Evolutionary conservation across 73 alveolate species (phyloP).

Genomic region (Symbiodinium natans): DNA sequence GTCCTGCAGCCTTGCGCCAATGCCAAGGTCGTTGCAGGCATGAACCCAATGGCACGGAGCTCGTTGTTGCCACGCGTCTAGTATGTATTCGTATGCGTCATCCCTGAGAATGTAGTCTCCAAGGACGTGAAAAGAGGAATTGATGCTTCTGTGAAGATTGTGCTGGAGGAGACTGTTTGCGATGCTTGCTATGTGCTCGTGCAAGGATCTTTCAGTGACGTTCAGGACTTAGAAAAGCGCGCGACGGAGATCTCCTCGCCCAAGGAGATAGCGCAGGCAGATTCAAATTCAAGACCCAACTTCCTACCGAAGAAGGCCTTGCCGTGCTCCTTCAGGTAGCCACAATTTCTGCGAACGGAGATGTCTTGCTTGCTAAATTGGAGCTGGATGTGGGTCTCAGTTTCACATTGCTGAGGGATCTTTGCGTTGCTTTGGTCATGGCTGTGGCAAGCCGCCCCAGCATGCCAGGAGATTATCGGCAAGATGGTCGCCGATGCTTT

Average conservation of each 20-base stretch:
- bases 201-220: not conserved
- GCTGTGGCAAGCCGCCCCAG: not conserved
- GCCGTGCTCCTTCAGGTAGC: conserved; percentile 96
- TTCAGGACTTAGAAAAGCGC: conserved; percentile 93
- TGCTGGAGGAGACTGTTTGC: conserved; percentile 87
- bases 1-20: not conserved
- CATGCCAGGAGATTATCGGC: conserved; percentile 96
- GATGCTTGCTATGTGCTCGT: not conserved
- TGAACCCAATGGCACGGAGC: conserved; percentile 98
- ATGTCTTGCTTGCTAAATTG: conserved; percentile 50
- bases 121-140: conserved; percentile 98
- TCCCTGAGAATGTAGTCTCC: too few relatives aligned
- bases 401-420: not conserved
- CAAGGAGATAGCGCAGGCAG: conserved; percentile 95
- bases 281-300: not conserved
- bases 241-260: conserved; percentile 95
- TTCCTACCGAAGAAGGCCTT: not conserved
- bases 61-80: not conserved
- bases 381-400: not conserved
- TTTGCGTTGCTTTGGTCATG: too few relatives aligned
- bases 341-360: conserved; percentile 99
- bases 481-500: conserved; percentile 98
- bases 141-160: conserved; percentile 98
- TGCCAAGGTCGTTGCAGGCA: conserved; percentile 98
- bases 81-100: too few relatives aligned